A percentile compares a stretch with the other conserved stretches of the same genome.
phyloP scores from a whole-genome alignment of 345 rosid genomes.

The Salix purpurea region DNA sequence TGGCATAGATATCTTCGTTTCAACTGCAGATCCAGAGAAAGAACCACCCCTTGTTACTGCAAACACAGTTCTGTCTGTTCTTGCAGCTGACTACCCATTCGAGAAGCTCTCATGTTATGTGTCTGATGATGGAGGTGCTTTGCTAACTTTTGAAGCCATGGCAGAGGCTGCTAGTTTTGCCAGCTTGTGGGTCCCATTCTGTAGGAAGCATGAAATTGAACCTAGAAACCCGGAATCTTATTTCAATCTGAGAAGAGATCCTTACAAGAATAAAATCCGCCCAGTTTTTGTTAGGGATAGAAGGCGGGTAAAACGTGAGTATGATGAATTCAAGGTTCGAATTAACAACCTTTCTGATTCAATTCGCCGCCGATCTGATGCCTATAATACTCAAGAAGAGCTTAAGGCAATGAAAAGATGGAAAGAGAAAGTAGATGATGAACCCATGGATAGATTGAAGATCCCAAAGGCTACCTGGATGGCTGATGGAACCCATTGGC shows the following conservation, averaged over 20 bases:
- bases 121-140: constrained; percentile 82
- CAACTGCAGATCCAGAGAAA: constrained; percentile 83
- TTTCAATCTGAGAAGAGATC: constrained; percentile 65
- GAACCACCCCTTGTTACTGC: constrained; percentile 83
- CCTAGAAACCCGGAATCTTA: constrained; percentile 85
- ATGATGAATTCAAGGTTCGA: constrained; percentile 80
- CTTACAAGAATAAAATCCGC: constrained; percentile 65
- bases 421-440: constrained; percentile 45
- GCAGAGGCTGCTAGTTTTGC: constrained; percentile 93
- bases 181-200: constrained; percentile 79
- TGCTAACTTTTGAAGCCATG: constrained; percentile 86
- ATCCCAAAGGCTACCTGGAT: constrained; percentile 82
- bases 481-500: constrained; percentile 83
- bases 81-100: constrained; percentile 69
- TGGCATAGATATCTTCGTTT: constrained; percentile 70
- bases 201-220: constrained; percentile 66
- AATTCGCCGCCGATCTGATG: constrained; percentile 68
- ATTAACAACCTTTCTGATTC: constrained; percentile 62
- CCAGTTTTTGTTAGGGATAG: constrained; percentile 74
- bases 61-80: constrained; percentile 75
- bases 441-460: constrained; percentile 48
- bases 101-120: constrained; percentile 78
- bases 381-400: constrained; percentile 69
- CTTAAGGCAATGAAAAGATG: constrained; percentile 57
- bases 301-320: constrained; percentile 63